These are phyloP conservation scores for Patellifolia procumbens DNA, from an alignment of 179 eudicot species.

Conservation along the genomic window DNA sequence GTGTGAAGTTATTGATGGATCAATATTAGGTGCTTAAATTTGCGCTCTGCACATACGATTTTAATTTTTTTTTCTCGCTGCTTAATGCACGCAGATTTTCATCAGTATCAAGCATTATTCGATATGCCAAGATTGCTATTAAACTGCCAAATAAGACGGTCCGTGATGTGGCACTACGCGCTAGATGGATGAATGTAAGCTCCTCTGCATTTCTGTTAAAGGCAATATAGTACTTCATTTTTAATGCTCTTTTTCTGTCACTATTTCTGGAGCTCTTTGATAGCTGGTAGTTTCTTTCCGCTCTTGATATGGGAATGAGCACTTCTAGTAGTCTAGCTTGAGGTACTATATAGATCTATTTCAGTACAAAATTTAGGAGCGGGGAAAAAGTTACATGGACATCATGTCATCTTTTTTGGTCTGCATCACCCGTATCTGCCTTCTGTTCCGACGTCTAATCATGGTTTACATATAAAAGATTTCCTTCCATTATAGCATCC, in stretches of 20 bases:
- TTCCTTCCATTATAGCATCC: too few relatives aligned
- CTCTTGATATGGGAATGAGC: neutral
- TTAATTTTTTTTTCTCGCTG: too few relatives aligned
- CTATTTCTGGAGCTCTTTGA: neutral
- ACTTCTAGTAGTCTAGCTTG: conserved; percentile 4
- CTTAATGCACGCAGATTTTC: conserved; percentile 58
- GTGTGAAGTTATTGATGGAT: neutral
- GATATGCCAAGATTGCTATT: conserved; percentile 87
- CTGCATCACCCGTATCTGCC: neutral
- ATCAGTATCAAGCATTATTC: conserved; percentile 46
- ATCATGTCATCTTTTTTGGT: neutral
- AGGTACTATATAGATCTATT: neutral
- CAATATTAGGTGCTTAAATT: neutral
- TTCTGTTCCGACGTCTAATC: neutral
- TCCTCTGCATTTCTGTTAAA: conserved; percentile 7
- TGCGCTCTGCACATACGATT: neutral
- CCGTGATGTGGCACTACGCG: conserved; percentile 91
- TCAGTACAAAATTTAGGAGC: neutral
- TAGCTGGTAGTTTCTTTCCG: conserved; percentile 3
- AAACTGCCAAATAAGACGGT: conserved; percentile 76
- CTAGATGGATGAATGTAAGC: conserved; percentile 89
- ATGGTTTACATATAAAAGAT: neutral
- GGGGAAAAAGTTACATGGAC: too few relatives aligned
- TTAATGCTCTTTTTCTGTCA: conserved; percentile 3
- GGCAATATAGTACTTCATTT: conserved; percentile 16